These are phyloP conservation scores for Leccinum cinnamomeum DNA, from an alignment of 1,284 basidiomycete genomes.

Conservation along the genomic window DNA sequence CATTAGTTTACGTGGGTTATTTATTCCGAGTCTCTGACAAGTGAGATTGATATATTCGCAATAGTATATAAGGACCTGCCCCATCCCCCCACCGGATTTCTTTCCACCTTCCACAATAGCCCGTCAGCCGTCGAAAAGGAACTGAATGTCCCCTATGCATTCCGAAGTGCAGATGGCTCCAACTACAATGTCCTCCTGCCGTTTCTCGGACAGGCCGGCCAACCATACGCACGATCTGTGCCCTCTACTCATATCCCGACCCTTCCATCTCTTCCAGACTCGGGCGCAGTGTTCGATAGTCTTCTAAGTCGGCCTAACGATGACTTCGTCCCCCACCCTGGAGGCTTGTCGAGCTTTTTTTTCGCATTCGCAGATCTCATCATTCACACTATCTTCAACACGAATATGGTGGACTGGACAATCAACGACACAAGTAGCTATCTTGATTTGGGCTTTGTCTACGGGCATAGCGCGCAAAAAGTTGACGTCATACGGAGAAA, in stretches of 20 bases:
- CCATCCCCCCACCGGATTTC: constrained; percentile 56
- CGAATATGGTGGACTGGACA: constrained; percentile 49
- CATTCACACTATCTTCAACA: constrained; percentile 70
- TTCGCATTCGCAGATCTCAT: constrained; percentile 56
- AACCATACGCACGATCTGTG: constrained; percentile 74
- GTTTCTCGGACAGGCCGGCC: constrained; percentile 57
- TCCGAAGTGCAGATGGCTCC: too few species aligned
- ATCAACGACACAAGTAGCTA: constrained; percentile 75
- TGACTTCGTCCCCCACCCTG: too few species aligned
- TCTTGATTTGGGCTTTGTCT: constrained; percentile 51
- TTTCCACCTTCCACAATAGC: too few species aligned
- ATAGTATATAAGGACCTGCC: constrained; percentile 62
- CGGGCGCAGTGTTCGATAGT: too few species aligned
- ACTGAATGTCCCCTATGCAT: too few species aligned
- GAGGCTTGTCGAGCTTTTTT: too few species aligned
- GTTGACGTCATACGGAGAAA: too few species aligned
- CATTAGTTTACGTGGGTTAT: constrained; percentile 49
- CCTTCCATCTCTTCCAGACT: constrained; percentile 8
- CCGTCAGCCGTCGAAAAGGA: too few species aligned
- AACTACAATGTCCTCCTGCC: constrained; percentile 38
- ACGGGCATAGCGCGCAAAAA: constrained; percentile 42
- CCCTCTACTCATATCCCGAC: constrained; percentile 51
- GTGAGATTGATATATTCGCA: background rate
- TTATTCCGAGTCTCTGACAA: background rate
- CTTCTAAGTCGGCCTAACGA: too few species aligned